phyloP scores from a whole-genome alignment of 257 asterid genomes.

The Eustoma russellianum region DNA sequence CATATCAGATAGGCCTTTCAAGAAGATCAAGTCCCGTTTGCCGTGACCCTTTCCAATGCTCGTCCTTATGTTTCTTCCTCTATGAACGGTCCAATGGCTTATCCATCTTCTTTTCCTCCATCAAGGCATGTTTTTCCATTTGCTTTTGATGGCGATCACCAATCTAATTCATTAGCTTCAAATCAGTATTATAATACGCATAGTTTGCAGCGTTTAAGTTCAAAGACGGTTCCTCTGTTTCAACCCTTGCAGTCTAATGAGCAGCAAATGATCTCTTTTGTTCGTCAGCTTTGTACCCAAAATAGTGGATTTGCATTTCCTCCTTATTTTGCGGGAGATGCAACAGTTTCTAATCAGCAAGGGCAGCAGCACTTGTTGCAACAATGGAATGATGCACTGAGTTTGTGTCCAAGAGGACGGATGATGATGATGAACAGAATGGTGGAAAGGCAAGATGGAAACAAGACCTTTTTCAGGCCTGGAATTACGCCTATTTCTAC shows the following conservation, averaged over 20 bases:
- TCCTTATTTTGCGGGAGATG: constrained; percentile 53
- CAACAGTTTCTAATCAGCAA: constrained; percentile 22
- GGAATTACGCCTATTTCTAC: constrained; percentile 31
- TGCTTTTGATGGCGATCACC: constrained; percentile 37
- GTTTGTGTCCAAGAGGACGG: constrained; percentile 66
- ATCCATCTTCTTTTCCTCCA: constrained; percentile 13
- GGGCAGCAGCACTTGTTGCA: constrained; percentile 46
- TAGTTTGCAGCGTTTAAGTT: constrained; percentile 9
- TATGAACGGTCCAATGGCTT: constrained; percentile 7
- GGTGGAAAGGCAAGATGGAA: constrained; percentile 29
- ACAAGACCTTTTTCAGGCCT: constrained; percentile 28
- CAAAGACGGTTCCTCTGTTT: constrained; percentile 26
- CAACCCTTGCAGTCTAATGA: constrained; percentile 27
- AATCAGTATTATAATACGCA: constrained; percentile 9
- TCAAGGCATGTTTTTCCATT: constrained; percentile 57
- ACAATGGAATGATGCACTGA: constrained; percentile 68
- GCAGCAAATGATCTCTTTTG: constrained; percentile 81
- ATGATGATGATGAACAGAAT: constrained; percentile 68
- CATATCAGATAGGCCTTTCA: constrained; percentile 47
- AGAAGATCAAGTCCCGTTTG: constrained; percentile 58
- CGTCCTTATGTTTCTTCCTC: constrained; percentile 9
- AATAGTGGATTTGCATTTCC: constrained; percentile 38
- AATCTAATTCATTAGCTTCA: background rate
- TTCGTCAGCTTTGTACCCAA: constrained; percentile 25
- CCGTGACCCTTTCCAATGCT: constrained; percentile 12